Base-by-base conservation (phyloP, 225 moss, liverwort and hornwort species). In the Pseudisothecium myosuroides region DNA sequence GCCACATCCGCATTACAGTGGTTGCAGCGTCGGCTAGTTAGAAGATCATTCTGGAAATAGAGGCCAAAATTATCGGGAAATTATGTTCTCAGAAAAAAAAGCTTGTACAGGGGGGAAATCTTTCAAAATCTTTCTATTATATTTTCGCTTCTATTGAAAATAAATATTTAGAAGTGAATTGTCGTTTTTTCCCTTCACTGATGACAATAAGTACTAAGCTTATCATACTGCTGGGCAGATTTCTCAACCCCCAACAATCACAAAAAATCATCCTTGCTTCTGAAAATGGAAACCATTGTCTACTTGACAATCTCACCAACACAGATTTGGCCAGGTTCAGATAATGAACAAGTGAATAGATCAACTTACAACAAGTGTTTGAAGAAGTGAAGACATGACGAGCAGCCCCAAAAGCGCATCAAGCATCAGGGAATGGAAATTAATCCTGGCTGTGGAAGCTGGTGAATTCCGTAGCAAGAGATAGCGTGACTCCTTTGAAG, bases 331-430 rank as follows among this genome's bases (percentile, higher is more conserved):
- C n/a, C n/a, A n/a, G n/a, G n/a, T 6, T 6, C 1, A n/a, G n/a
- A n/a, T 29, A 31, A 47, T 17, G 17, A 45, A 7, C 10, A 49
- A 12, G n/a, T 12, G 49, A 23, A 52, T 77, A 36, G 36, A 54
- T 9, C 22, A 49, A 32, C 75, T 75, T 75, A 49, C 75, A 49
- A 7, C 32, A 49, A 49, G 49, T 75, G 20, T 75, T 49, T 49
- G 49, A 1, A 75, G 32, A 75, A 75, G 49, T 12, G 5, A 2
- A 12, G 32, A 49, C 2, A 52, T 77, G 36, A 54, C 23, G 36
- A 0, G 0, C 23, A 52, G 4, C 50, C 36, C 14, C 1, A 13
- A 0, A 39, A 24, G 39, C 1, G 69, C 4, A 2, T 69, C 6
- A 36, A 21, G 0, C 36, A 6, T 3, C 9, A 54, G 6, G 14